Conservation (phyloP, 2,329 filamentous ascomycete species). For the Diaporthe helianthi region DNA sequence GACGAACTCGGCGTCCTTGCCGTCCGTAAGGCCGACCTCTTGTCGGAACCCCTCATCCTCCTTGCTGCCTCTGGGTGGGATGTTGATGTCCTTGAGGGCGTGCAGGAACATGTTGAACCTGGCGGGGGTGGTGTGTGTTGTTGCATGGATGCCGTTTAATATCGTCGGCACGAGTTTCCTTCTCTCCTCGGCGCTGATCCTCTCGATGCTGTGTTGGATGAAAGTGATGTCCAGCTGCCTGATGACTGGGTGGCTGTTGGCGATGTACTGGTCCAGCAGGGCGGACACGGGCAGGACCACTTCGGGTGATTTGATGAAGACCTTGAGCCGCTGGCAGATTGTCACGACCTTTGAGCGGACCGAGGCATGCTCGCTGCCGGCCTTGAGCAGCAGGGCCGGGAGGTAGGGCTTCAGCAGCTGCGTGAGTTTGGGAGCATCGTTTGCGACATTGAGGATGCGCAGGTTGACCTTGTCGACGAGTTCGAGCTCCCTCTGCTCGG, state of each 20-base stretch:
- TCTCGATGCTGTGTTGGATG: constrained; percentile 78
- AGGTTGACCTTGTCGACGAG: constrained; percentile 87
- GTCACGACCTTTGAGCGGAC: constrained; percentile 77
- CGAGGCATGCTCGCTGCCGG: constrained; percentile 78
- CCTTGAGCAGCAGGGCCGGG: constrained; percentile 82
- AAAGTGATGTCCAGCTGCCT: constrained; percentile 89
- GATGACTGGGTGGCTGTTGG: constrained; percentile 74
- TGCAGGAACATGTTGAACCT: constrained; percentile 86
- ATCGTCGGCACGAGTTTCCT: constrained; percentile 75
- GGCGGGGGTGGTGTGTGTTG: constrained; percentile 59
- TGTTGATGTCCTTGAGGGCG: constrained; percentile 71
- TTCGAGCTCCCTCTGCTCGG: constrained; percentile 76
- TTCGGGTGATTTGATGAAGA: constrained; percentile 59
- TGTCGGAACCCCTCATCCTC: constrained; percentile 76
- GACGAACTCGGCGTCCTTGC: constrained; percentile 75
- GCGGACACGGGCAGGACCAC: constrained; percentile 85
- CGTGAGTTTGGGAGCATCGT: constrained; percentile 84
- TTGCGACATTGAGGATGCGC: constrained; percentile 78
- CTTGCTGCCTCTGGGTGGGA: constrained; percentile 79
- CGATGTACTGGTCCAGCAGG: constrained; percentile 89
- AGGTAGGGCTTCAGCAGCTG: constrained; percentile 80
- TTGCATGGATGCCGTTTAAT: constrained; percentile 69
- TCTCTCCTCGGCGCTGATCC: constrained; percentile 64
- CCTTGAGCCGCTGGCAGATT: constrained; percentile 59
- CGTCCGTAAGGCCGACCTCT: constrained; percentile 69